Conservation (phyloP, 2,329 filamentous ascomycete genomes). For the Dendryphion nanum region DNA sequence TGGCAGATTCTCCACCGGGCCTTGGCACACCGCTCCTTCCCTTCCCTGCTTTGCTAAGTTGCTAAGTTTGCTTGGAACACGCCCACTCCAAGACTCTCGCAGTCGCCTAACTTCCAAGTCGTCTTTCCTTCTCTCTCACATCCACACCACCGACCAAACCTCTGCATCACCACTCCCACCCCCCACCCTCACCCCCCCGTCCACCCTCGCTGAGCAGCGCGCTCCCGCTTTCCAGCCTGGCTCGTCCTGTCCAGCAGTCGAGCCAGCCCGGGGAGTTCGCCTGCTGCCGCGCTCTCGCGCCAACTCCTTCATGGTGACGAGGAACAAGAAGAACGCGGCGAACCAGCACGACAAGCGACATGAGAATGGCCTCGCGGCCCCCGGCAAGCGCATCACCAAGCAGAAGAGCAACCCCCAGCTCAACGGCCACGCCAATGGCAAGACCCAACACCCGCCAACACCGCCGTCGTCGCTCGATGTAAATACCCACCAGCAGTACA, state of each 20-base stretch:
- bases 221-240: constrained; percentile 44
- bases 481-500: constrained; percentile 37
- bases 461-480: constrained; percentile 41
- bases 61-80: too few species aligned
- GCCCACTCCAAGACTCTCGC: too few species aligned
- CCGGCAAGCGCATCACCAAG: constrained; percentile 64
- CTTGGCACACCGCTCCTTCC: too few species aligned
- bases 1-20: too few species aligned
- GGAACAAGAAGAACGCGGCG: constrained; percentile 45
- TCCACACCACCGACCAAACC: neutral
- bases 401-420: constrained; percentile 48
- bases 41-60: too few species aligned
- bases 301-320: constrained; percentile 48
- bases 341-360: constrained; percentile 61
- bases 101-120: too few species aligned
- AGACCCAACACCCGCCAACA: constrained; percentile 34
- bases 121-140: neutral
- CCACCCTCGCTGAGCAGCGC: constrained; percentile 24
- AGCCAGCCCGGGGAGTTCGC: constrained; percentile 39
- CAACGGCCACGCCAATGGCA: constrained; percentile 44
- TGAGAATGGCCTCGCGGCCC: constrained; percentile 83
- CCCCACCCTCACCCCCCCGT: neutral
- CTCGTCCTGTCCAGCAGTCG: constrained; percentile 45
- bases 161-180: constrained; percentile 1
- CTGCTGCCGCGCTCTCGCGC: constrained; percentile 18